Conservation (phyloP, 2,329 filamentous ascomycete species). For the Emergomyces orientalis region DNA sequence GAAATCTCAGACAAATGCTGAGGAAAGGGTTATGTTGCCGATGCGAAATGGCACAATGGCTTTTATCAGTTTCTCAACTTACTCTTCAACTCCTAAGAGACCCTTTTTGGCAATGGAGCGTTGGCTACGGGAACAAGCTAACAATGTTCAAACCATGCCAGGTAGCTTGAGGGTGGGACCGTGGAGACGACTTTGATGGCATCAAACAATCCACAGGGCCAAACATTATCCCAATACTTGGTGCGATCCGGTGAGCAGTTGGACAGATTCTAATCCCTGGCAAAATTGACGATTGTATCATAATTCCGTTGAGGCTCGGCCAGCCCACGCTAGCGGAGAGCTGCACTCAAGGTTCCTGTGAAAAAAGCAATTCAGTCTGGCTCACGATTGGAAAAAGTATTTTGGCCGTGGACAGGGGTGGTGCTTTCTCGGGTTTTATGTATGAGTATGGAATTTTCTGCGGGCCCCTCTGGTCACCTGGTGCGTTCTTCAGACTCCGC, state of each 20-base stretch:
- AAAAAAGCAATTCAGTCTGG: not conserved
- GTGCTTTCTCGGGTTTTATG: not conserved
- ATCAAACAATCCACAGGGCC: not conserved
- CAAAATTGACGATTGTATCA: not conserved
- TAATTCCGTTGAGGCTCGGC: not conserved
- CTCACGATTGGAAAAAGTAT: not conserved
- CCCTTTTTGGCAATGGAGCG: conserved; percentile 6
- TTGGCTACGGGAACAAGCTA: conserved; percentile 5
- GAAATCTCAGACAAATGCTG: not conserved
- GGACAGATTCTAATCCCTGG: not conserved
- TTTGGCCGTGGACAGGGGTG: not conserved
- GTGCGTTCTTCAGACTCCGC: not conserved
- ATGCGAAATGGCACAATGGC: not conserved
- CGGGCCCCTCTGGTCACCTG: not conserved
- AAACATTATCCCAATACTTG: not conserved
- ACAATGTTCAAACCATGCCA: not conserved
- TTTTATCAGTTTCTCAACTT: conserved; percentile 4
- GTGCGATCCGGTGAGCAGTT: not conserved
- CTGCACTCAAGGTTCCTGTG: not conserved
- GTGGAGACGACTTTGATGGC: not conserved
- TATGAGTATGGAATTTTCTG: not conserved
- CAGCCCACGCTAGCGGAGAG: not conserved
- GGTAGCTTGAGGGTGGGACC: not conserved
- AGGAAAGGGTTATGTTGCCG: not conserved
- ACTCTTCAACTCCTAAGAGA: not conserved